Conservation (phyloP, 208 protist genomes). For the Eutreptiella sp. region DNA sequence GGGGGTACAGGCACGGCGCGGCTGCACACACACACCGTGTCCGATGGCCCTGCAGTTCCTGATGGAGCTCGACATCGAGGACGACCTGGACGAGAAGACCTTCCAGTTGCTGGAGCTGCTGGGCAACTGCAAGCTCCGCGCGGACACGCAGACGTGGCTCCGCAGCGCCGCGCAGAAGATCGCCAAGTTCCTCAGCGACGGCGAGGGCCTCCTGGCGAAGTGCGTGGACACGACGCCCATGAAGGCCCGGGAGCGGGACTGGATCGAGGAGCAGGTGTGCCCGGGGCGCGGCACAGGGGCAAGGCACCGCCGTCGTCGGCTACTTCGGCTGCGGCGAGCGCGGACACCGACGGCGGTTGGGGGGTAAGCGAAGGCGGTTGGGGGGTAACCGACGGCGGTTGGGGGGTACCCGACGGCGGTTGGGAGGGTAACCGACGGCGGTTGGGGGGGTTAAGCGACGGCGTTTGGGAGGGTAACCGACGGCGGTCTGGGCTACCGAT, state of each 20-base stretch:
- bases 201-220: conserved; percentile 33
- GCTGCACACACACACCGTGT: conserved; percentile 66
- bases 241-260: conserved; percentile 74
- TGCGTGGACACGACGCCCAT: conserved; percentile 58
- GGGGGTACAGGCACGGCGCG: too few relatives aligned
- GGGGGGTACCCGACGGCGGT: too few relatives aligned
- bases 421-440: too few relatives aligned
- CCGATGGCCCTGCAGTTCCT: conserved; percentile 80
- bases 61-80: conserved; percentile 69
- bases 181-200: conserved; percentile 41
- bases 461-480: too few relatives aligned
- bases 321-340: too few relatives aligned
- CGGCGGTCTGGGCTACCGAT: too few relatives aligned
- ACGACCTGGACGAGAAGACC: conserved; percentile 74
- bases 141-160: conserved; percentile 60
- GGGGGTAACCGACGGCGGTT: too few relatives aligned
- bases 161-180: conserved; percentile 52
- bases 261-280: conserved; percentile 70
- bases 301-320: too few relatives aligned
- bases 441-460: too few relatives aligned
- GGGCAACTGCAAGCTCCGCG: conserved; percentile 63
- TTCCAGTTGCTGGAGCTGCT: conserved; percentile 79
- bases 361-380: too few relatives aligned
- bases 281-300: too few relatives aligned
- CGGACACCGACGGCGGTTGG: too few relatives aligned